These are phyloP conservation scores for Guyanaporus albipodus DNA, from an alignment of 768 basidiomycete species.

Conservation along the genomic window DNA sequence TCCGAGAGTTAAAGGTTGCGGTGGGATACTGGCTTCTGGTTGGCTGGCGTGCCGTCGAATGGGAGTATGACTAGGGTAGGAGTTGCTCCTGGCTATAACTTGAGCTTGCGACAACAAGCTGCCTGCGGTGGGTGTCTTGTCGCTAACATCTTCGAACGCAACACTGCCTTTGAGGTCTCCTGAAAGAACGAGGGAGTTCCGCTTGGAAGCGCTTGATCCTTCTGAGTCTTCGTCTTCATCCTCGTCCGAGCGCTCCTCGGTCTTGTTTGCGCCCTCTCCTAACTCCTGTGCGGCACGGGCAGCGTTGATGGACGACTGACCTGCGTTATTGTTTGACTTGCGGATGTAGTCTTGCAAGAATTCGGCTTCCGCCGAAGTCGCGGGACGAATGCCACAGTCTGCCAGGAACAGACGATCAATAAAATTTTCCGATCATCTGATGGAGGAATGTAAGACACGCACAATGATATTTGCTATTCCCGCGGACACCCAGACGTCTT, in stretches of 20 bases:
- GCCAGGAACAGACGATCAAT: conserved; percentile 27
- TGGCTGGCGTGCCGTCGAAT: conserved; percentile 68
- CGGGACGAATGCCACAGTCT: conserved; percentile 92
- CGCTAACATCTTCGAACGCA: conserved; percentile 64
- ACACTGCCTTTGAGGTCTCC: conserved; percentile 56
- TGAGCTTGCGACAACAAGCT: conserved; percentile 76
- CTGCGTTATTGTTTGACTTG: conserved; percentile 84
- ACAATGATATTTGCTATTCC: conserved; percentile 98
- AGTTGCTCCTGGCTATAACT: conserved; percentile 50
- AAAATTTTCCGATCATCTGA: conserved; percentile 31
- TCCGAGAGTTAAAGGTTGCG: conserved; percentile 54
- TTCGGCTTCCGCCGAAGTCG: conserved; percentile 87
- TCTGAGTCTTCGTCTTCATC: conserved; percentile 88
- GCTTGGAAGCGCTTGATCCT: conserved; percentile 68
- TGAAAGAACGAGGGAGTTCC: conserved; percentile 66
- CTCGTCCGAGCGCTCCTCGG: conserved; percentile 75
- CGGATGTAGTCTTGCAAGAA: conserved; percentile 91
- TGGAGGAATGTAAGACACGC: conserved; percentile 37
- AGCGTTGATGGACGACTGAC: conserved; percentile 71
- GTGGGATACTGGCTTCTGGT: conserved; percentile 50
- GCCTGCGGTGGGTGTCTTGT: conserved; percentile 84
- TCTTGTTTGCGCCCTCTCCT: conserved; percentile 52
- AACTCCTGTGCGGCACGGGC: conserved; percentile 69
- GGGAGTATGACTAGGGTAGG: conserved; percentile 65
- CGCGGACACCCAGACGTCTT: conserved; percentile 84